Evolutionary conservation across 2,329 filamentous ascomycete species (phyloP).

Genomic region (Zasmidium citrigriseum): DNA sequence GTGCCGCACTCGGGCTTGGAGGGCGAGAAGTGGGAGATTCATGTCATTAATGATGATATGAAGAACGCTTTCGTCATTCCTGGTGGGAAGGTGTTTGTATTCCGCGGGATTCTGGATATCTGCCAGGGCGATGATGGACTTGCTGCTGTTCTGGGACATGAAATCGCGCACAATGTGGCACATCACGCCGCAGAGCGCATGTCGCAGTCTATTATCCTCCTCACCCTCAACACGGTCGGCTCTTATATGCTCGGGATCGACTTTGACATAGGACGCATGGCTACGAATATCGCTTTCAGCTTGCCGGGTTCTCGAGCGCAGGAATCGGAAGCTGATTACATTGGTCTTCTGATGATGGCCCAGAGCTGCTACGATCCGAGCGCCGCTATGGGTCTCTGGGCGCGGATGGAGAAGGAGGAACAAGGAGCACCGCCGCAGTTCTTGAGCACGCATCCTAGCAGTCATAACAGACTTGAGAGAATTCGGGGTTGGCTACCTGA

Average conservation of each 20-base stretch:
- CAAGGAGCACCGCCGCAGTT: constrained; percentile 63
- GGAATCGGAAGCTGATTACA: constrained; percentile 76
- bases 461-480: constrained; percentile 64
- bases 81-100: constrained; percentile 77
- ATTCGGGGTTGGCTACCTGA: constrained; percentile 60
- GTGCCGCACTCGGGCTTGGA: constrained; percentile 66
- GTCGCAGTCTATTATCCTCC: constrained; percentile 46
- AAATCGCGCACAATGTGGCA: constrained; percentile 76
- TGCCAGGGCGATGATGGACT: constrained; percentile 68
- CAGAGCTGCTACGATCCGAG: constrained; percentile 74
- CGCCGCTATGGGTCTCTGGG: constrained; percentile 64
- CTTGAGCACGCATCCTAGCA: constrained; percentile 75
- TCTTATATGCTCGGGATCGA: constrained; percentile 47
- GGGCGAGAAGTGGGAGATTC: constrained; percentile 66
- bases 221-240: constrained; percentile 39
- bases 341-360: constrained; percentile 80
- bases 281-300: constrained; percentile 65
- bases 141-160: constrained; percentile 75
- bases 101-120: constrained; percentile 69
- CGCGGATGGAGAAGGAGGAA: constrained; percentile 45
- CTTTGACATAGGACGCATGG: constrained; percentile 35
- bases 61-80: constrained; percentile 78
- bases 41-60: constrained; percentile 68
- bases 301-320: constrained; percentile 70
- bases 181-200: constrained; percentile 67